Evolutionary conservation across 2,329 filamentous ascomycete genomes (phyloP).

Genomic region (Dothistroma septosporum): DNA sequence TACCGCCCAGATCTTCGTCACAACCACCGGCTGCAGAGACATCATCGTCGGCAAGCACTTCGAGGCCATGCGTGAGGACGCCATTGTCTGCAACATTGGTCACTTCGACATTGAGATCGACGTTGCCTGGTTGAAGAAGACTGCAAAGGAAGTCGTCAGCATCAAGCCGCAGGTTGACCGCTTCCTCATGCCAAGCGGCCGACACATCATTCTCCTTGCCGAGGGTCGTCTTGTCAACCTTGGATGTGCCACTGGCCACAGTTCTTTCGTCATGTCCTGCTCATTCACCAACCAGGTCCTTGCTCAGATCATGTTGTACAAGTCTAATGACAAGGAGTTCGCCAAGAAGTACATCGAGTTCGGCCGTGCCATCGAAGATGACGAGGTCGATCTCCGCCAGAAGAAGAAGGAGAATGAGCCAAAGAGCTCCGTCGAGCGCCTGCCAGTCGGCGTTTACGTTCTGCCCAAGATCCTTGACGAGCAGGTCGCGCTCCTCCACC

Average conservation of each 20-base stretch:
- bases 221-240: constrained; percentile 99
- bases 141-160: constrained; percentile 88
- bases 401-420: constrained; percentile 51
- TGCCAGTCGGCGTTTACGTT: constrained; percentile 88
- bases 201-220: constrained; percentile 96
- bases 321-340: constrained; percentile 82
- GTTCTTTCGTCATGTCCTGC: constrained; percentile 99
- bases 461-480: constrained; percentile 98
- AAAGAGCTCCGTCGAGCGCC: constrained; percentile 59
- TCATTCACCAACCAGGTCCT: constrained; percentile 99
- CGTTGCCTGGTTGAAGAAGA: constrained; percentile 98
- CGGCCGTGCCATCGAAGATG: constrained; percentile 49
- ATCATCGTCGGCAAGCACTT: constrained; percentile 92
- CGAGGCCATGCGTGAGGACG: constrained; percentile 91
- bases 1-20: constrained; percentile 95
- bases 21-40: constrained; percentile 98
- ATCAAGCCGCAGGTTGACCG: constrained; percentile 99
- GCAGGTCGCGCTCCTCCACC: constrained; percentile 92
- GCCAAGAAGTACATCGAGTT: constrained; percentile 95
- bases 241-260: constrained; percentile 97
- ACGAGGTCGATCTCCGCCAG: constrained; percentile 27
- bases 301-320: constrained; percentile 97
- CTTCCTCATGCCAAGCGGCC: constrained; percentile 87
- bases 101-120: constrained; percentile 99
- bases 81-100: constrained; percentile 99